phyloP scores from a whole-genome alignment of 2,329 filamentous ascomycete genomes.

The Fusarium compactum region DNA sequence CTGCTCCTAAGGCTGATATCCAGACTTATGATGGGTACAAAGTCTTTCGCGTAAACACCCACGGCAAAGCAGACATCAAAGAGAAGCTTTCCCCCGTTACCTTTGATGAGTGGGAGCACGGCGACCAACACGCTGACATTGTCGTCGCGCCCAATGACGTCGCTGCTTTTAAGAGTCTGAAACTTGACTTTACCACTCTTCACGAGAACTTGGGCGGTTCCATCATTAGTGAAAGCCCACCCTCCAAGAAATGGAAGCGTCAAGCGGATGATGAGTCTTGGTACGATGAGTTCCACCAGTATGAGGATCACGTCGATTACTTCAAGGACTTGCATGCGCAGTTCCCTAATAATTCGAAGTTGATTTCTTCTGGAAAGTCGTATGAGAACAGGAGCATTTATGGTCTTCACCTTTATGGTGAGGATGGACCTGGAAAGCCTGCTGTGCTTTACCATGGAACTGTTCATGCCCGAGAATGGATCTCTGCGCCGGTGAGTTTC shows the following conservation, averaged over 20 bases:
- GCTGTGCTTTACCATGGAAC: conserved; percentile 64
- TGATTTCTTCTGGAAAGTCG: conserved; percentile 60
- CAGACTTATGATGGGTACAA: conserved; percentile 52
- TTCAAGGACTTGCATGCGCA: conserved; percentile 56
- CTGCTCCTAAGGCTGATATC: conserved; percentile 27
- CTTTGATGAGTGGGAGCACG: conserved; percentile 40
- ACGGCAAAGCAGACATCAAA: conserved; percentile 55
- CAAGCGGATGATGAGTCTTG: conserved; percentile 54
- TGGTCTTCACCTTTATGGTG: conserved; percentile 66
- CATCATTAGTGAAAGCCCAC: conserved; percentile 46
- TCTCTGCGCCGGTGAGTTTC: conserved; percentile 65
- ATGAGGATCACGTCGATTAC: conserved; percentile 62
- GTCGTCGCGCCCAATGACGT: conserved; percentile 49
- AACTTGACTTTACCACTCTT: conserved; percentile 48
- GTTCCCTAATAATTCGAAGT: conserved; percentile 60
- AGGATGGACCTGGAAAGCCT: conserved; percentile 58
- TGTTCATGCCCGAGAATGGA: conserved; percentile 68
- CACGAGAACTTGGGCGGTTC: conserved; percentile 49
- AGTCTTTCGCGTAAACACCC: conserved; percentile 59
- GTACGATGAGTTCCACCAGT: conserved; percentile 64
- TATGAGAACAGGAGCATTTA: conserved; percentile 65
- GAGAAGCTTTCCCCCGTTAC: conserved; percentile 48
- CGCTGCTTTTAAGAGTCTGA: conserved; percentile 46
- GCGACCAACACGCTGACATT: conserved; percentile 48
- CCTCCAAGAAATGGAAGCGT: conserved; percentile 38